Base-by-base conservation (phyloP, 106 monocot species). In the Apostasia shenzhenica region DNA sequence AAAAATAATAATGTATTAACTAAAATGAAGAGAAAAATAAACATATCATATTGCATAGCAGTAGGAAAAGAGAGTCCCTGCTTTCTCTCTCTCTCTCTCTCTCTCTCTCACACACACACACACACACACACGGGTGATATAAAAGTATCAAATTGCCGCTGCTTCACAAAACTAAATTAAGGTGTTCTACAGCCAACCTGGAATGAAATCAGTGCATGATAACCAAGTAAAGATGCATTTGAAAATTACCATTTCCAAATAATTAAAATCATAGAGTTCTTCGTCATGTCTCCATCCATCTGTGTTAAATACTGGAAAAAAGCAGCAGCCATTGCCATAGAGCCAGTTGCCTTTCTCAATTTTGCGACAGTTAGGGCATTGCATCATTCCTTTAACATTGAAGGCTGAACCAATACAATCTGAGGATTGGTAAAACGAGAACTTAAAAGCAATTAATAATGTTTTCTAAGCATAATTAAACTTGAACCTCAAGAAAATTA, bases 361-460 rank as follows among this genome's bases (percentile, higher is more conserved):
- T 74, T 82, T 76, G 13, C 92, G 92, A 66, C 92, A 92, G 75
- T 88, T 92, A 44, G 92, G 92, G 60, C 92, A 92, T 68, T 92
- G 88, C 92, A 88, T 88, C 39, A 50, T 38, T 72, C 91, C 92
- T 77, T 92, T 92, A 62, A 76, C 76, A 83, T 92, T 92, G 68
- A 92, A 92, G 71, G 92, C 92, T 43, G 92, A 92, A 57, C 92
- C 92, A 68, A 92, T 85, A 74, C 91, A 91, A 78, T 91, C 91
- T 91, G 78, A 72, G 74, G 42, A 84, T 46, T 61, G 68, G 41
- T 70, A 14, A 59, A 66, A 72, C 51, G 58, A 60, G 70, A 58
- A 44, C 7, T 47, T 9, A 74, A 10, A 2, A 66, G 50, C 8
- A 49, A 37, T 41, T 68, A 52, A 3, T 40, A 8, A 41, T 40